A percentile compares a stretch with the other conserved stretches of the same genome.
These are phyloP conservation scores for Sclerotinia nivalis DNA, from an alignment of 2,329 filamentous ascomycete genomes.

Conservation along the genomic window DNA sequence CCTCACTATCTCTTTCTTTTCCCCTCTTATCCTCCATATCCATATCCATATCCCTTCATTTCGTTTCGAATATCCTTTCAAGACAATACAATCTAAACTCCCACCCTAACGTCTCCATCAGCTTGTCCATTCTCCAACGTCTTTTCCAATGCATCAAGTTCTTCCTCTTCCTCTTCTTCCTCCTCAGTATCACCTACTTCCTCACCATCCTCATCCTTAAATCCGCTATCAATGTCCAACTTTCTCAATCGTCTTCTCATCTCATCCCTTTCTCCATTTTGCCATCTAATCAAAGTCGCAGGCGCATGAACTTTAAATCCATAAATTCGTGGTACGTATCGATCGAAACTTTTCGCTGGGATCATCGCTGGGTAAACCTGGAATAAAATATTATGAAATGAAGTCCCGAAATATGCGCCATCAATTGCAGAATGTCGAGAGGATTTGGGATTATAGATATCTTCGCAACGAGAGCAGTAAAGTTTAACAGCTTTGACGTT, in stretches of 20 bases:
- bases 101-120: constrained; percentile 5
- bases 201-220: constrained; percentile 66
- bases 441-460: constrained; percentile 98
- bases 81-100: background rate
- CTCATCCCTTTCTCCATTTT: constrained; percentile 75
- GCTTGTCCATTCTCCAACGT: constrained; percentile 11
- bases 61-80: background rate
- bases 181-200: constrained; percentile 57
- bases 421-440: constrained; percentile 93
- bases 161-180: constrained; percentile 48
- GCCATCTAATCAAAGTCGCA: constrained; percentile 88
- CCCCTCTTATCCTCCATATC: background rate
- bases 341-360: constrained; percentile 78
- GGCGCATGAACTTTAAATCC: constrained; percentile 94
- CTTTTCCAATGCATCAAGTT: constrained; percentile 23
- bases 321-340: constrained; percentile 88
- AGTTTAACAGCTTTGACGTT: constrained; percentile 91
- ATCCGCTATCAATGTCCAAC: constrained; percentile 75
- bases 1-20: background rate
- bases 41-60: too few relatives aligned
- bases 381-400: constrained; percentile 98
- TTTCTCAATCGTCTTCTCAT: constrained; percentile 75
- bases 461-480: constrained; percentile 95
- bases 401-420: constrained; percentile 96
- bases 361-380: constrained; percentile 93